phyloP scores from a whole-genome alignment of 73 alveolate genomes.

The Paramecium bursaria region DNA sequence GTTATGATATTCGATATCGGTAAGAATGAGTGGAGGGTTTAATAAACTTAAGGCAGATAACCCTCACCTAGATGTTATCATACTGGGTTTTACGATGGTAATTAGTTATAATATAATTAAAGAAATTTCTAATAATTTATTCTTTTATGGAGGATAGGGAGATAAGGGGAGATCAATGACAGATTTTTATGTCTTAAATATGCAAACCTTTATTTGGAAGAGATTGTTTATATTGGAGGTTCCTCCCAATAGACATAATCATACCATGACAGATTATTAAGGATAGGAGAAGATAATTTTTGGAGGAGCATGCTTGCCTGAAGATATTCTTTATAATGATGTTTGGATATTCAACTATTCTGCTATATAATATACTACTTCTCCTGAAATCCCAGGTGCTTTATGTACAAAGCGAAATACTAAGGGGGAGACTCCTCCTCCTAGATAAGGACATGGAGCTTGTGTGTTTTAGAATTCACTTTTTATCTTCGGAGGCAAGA shows the following conservation, averaged over 20 bases:
- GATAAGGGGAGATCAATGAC: conserved; percentile 71
- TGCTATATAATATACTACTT: conserved; percentile 60
- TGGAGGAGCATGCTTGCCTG: conserved; percentile 70
- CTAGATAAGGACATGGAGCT: conserved; percentile 71
- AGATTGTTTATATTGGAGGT: conserved; percentile 62
- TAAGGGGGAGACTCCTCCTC: conserved; percentile 67
- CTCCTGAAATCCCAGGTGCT: conserved; percentile 68
- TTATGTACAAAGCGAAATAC: conserved; percentile 50
- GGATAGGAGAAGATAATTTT: conserved; percentile 60
- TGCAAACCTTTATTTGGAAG: conserved; percentile 54
- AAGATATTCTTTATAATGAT: conserved; percentile 63
- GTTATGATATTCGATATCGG: conserved; percentile 54
- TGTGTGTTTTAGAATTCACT: conserved; percentile 18
- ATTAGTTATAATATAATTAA: background rate
- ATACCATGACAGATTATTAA: conserved; percentile 63
- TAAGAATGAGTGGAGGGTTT: conserved; percentile 41
- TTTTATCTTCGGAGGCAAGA: conserved; percentile 61
- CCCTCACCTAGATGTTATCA: conserved; percentile 65
- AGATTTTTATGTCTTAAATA: conserved; percentile 61
- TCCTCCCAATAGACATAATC: conserved; percentile 69
- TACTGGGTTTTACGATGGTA: conserved; percentile 59
- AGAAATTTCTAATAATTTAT: conserved; percentile 44
- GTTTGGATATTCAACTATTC: conserved; percentile 69
- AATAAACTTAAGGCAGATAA: conserved; percentile 51
- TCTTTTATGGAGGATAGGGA: conserved; percentile 68